Conservation (phyloP, 2,329 filamentous ascomycete species). For the Pseudogymnoascus sp. region DNA sequence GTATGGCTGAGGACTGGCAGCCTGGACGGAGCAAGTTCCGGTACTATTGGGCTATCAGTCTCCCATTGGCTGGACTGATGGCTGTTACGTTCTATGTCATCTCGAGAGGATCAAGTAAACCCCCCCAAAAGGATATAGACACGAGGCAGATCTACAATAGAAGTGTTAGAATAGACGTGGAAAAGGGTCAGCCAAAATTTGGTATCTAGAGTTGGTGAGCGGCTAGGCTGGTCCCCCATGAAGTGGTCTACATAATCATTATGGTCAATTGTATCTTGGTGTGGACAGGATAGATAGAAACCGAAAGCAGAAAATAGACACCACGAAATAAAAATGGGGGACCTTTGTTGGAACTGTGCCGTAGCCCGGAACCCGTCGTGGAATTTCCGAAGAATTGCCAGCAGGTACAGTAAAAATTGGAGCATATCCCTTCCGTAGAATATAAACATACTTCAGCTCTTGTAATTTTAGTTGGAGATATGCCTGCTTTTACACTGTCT, state of each 20-base stretch:
- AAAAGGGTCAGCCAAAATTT: neutral
- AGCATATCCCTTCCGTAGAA: neutral
- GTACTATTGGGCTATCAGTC: neutral
- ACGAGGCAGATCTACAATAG: neutral
- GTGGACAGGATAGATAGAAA: neutral
- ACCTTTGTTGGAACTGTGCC: no score
- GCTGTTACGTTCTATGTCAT: neutral
- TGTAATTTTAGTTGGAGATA: neutral
- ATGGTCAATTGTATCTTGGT: neutral
- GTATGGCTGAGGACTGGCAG: slow-evolving; percentile 24
- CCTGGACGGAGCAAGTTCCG: neutral
- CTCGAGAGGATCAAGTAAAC: neutral
- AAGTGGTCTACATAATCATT: neutral
- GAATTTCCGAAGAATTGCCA: neutral
- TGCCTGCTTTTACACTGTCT: neutral
- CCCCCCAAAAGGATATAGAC: neutral
- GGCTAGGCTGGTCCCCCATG: neutral
- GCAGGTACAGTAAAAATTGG: neutral
- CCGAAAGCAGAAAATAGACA: no score
- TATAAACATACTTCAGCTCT: neutral
- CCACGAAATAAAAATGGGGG: no score
- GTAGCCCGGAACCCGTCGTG: no score
- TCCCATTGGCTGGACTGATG: neutral
- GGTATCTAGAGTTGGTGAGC: neutral
- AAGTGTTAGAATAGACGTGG: neutral